phyloP scores from a whole-genome alignment of 2,329 filamentous ascomycete genomes.

The Fusarium udum region DNA sequence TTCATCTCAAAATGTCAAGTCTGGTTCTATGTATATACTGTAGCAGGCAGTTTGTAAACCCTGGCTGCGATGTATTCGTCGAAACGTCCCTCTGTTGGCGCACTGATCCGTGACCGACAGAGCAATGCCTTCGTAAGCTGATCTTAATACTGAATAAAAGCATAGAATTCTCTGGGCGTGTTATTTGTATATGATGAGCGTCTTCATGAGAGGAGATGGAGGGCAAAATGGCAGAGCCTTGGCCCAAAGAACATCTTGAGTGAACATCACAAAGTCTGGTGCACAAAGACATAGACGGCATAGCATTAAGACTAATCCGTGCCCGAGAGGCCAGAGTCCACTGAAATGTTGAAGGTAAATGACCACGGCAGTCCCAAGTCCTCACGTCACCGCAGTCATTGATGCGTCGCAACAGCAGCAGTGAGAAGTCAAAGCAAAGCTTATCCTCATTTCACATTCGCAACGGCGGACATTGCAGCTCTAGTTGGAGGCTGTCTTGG shows the following conservation, averaged over 20 bases:
- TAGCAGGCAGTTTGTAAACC: background rate
- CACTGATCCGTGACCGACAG: background rate
- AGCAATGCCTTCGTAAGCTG: background rate
- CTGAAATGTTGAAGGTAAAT: background rate
- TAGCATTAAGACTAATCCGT: background rate
- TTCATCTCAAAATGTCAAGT: too few species aligned
- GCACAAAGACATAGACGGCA: background rate
- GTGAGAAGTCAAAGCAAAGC: background rate
- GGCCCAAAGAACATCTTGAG: background rate
- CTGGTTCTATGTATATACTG: too few species aligned
- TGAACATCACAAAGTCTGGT: background rate
- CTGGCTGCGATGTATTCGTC: background rate
- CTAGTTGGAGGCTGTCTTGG: background rate
- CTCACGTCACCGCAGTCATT: background rate
- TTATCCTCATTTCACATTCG: too few species aligned
- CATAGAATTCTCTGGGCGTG: accelerated
- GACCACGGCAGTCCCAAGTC: background rate
- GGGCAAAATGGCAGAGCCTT: background rate
- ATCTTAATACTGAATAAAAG: background rate
- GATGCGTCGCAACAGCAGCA: background rate
- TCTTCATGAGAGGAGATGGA: background rate
- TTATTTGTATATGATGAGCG: background rate
- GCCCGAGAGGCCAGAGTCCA: accelerated
- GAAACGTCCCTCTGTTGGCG: background rate
- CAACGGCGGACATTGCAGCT: background rate